These are phyloP conservation scores for Candida endomychidarum DNA, from an alignment of 805 yeast species.

Conservation along the genomic window DNA sequence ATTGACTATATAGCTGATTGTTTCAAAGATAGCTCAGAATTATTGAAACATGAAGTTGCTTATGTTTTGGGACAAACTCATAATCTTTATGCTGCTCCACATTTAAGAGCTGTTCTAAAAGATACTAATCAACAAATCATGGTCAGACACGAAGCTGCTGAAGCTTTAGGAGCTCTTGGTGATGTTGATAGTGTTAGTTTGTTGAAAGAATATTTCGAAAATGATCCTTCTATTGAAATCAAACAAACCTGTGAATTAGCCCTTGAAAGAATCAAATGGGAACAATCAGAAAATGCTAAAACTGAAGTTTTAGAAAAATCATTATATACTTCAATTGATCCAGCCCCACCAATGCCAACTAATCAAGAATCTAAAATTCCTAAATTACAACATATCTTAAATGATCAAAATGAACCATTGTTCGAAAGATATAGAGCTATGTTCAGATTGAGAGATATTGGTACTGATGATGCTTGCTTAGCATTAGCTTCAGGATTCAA, in stretches of 20 bases:
- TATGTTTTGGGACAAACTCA: constrained; percentile 95
- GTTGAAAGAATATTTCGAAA: constrained; percentile 58
- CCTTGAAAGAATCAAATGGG: constrained; percentile 93
- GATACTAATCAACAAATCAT: constrained; percentile 75
- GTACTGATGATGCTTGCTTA: constrained; percentile 86
- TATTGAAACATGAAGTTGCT: constrained; percentile 96
- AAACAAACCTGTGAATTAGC: constrained; percentile 98
- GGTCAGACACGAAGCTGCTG: constrained; percentile 99
- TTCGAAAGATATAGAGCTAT: constrained; percentile 97
- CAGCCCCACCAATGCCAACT: constrained; percentile 95
- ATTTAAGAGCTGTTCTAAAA: constrained; percentile 67
- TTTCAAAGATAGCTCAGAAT: constrained; percentile 78
- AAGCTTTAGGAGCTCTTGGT: constrained; percentile 95
- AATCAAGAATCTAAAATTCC: constrained; percentile 54
- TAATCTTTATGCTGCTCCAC: constrained; percentile 74
- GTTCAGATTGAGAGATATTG: constrained; percentile 96
- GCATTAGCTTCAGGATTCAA: constrained; percentile 89
- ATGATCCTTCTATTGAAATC: constrained; percentile 84
- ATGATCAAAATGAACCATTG: constrained; percentile 73
- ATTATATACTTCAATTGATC: constrained; percentile 86
- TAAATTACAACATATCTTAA: constrained; percentile 65
- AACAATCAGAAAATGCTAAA: constrained; percentile 63
- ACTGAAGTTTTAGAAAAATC: constrained; percentile 73
- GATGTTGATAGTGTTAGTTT: constrained; percentile 69
- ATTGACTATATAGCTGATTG: constrained; percentile 83